Conservation (phyloP, 495 filamentous ascomycete species). For the Penicillium waksmanii region DNA sequence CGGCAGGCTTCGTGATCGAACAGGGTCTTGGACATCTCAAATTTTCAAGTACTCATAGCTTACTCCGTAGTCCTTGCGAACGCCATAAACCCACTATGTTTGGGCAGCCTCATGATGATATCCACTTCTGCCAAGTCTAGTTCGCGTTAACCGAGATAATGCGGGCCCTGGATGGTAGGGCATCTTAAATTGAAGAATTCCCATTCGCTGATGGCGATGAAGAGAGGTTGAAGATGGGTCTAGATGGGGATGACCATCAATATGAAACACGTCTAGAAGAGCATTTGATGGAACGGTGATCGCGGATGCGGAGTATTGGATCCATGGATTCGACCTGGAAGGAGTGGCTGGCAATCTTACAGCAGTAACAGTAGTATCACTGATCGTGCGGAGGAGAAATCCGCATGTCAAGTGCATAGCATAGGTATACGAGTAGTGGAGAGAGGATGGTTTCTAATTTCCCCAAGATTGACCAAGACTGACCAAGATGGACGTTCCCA, state of each 20-base stretch:
- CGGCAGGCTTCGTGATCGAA: conserved; percentile 9
- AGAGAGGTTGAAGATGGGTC: not conserved
- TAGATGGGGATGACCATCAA: conserved; percentile 6
- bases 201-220: not conserved
- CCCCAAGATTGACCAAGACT: no score
- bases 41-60: not conserved
- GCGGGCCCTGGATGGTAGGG: not conserved
- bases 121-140: conserved; percentile 4
- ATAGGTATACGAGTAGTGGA: no score
- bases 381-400: not conserved
- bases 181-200: not conserved
- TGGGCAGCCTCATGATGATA: conserved; percentile 1
- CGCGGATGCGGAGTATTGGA: conserved; percentile 12
- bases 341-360: not conserved
- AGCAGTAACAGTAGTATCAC: not conserved
- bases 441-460: not conserved
- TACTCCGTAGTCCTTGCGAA: not conserved
- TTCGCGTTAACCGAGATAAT: conserved; percentile 7
- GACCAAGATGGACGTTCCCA: no score
- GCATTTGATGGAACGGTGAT: conserved; percentile 4
- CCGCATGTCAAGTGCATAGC: not conserved
- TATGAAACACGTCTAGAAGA: conserved; percentile 18
- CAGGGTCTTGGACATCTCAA: not conserved
- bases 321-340: conserved; percentile 2
- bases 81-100: not conserved